Base-by-base conservation (phyloP, 305 asterid genomes). In the Coffea humblotiana region DNA sequence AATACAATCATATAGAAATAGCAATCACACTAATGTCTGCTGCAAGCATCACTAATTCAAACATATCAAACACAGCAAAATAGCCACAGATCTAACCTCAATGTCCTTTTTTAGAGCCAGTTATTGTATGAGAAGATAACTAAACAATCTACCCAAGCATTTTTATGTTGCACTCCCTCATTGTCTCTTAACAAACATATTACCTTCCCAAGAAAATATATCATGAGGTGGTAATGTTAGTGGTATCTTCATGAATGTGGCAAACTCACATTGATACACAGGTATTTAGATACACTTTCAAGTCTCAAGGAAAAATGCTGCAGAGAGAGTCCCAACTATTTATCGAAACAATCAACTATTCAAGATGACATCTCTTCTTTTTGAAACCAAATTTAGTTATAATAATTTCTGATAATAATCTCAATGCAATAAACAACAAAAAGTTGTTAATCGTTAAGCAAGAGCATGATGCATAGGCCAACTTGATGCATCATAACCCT, bases 371-470 rank as follows among this genome's bases (percentile, higher is more conserved):
- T 21, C 12, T 25, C 10, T 60, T 21, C 27, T 11, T 23, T 23
- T 64, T n/a, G n/a, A 32, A 37, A 35, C 48, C 35, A 8, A 2
- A 35, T 35, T 18, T 8, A 7, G 3, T 40, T 16, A 64, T 11
- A 10, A 72, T 49, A 72, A 16, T 51, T 37, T 58, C 49, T 56
- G 14, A 58, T 21, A 49, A 75, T 25, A 60, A 23, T 11, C 27
- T 75, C 12, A 47, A 75, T 27, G 78, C 78, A 19, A 74, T 47
- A 21, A 27, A 32, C 18, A 35, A 35, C 35, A 72, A n/a, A 72
- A 72, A 40, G 1, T 8, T 8, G 43, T 15, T 19, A 9, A 61
- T 4, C 8, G 19, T 56, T 10, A 48, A 45, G 43, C 15, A 64
- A 9, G 19, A 45, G 72, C 63, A 40, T 45, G 47, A 23, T 13